A percentile compares a stretch with the other conserved stretches of the same genome.
phyloP scores from a whole-genome alignment of 306 rosid species.

The Begonia masoniana region DNA sequence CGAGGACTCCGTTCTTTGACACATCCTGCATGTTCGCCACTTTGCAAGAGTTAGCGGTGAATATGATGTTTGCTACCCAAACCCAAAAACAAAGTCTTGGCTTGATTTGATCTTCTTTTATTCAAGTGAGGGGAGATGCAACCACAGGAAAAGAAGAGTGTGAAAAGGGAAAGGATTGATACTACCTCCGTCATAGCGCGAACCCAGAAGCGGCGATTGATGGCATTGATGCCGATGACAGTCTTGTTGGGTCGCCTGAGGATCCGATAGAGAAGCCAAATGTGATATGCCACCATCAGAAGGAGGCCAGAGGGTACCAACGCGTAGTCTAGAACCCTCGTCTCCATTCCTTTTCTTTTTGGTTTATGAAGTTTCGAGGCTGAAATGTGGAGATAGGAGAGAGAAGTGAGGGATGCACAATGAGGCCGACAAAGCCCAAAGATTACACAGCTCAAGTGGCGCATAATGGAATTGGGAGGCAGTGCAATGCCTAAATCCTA shows the following conservation, averaged over 20 bases:
- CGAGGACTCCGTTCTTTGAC: constrained; percentile 59
- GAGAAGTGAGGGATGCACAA: background rate
- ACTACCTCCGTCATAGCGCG: constrained; percentile 86
- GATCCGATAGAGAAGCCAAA: constrained; percentile 54
- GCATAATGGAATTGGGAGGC: background rate
- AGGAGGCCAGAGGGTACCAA: constrained; percentile 54
- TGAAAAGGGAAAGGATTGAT: background rate
- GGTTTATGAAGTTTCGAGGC: background rate
- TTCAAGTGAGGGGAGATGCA: no score
- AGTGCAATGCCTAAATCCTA: no score
- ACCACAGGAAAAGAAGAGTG: background rate
- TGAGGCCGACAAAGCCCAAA: no score
- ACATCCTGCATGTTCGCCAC: constrained; percentile 27
- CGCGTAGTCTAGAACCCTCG: constrained; percentile 28
- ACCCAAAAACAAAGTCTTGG: no score
- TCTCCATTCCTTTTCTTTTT: constrained; percentile 32
- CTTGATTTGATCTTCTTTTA: no score
- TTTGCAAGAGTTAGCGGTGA: background rate
- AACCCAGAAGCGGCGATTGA: constrained; percentile 84
- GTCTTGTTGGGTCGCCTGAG: constrained; percentile 51
- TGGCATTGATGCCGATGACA: constrained; percentile 63
- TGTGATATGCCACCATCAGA: constrained; percentile 51
- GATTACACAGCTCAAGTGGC: no score
- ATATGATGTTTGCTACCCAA: no score
- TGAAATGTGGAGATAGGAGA: background rate